Base-by-base conservation (phyloP, 768 basidiomycete genomes). In the Gelatoporia subvermispora region DNA sequence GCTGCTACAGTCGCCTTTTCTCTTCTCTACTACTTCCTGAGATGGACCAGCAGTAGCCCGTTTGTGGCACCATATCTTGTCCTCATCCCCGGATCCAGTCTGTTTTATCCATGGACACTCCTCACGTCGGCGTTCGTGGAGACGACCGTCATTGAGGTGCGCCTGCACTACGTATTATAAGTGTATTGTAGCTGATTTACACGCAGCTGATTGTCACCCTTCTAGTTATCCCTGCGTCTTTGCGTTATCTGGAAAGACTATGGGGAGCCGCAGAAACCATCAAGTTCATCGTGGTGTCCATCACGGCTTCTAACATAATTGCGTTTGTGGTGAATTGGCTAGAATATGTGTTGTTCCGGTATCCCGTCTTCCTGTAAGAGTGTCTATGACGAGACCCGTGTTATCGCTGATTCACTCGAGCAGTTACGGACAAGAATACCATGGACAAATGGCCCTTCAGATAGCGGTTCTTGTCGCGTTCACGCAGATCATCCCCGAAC, bases 401-500 rank as follows among this genome's bases (percentile, higher is more conserved):
- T 54, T n/a, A n/a, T n/a, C n/a, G 1, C 44, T 43, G 48, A 38
- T 41, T 31, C 13, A 13, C 13, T 5, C 21, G n/a, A 43, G 4
- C 41, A 96, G 95, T 38, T 91, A 87, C 67, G 90, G 85, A 34
- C 86, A 90, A 78, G 74, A 79, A 39, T 96, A 95, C 63, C 92
- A 89, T 60, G 96, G 96, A 37, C 87, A 93, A 67, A 92, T 88
- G 78, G 88, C 91, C 4, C 73, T 99, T 17, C 91, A 96, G 60
- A 85, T 84, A 43, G 86, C 85, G 2, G 73, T 94, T 52, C 73
- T 99, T 31, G 96, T 99, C 47, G 95, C 94, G 5, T 97, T 97
- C 69, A 98, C 94, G 3, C 96, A 99, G 66, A 68, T 96, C 47
- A 98, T 98, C 57, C 95, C 95, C 25, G 96, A 99, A 67, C 94